phyloP scores from a whole-genome alignment of 2,329 filamentous ascomycete species.

The Lomentospora prolificans region DNA sequence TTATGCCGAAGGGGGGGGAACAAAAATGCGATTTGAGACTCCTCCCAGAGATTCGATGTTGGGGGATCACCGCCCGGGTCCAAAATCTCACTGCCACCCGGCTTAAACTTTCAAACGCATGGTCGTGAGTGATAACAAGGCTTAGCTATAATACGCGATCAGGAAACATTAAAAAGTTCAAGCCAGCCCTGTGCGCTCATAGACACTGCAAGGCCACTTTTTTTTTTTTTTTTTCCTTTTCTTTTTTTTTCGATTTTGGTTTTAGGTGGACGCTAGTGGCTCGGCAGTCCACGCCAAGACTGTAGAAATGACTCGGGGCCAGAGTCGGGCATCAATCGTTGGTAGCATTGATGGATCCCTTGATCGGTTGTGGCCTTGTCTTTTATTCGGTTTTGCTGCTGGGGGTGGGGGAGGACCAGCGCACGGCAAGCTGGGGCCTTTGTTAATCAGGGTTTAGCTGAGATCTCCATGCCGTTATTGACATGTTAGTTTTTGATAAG shows the following conservation, averaged over 20 bases:
- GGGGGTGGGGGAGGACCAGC: background rate
- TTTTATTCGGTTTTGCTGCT: background rate
- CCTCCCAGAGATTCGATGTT: background rate
- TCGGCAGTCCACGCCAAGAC: background rate
- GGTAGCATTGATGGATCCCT: background rate
- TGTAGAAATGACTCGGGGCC: background rate
- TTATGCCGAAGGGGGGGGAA: background rate
- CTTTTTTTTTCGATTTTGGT: too few species aligned
- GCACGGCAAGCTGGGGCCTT: background rate
- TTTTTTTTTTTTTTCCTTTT: too few species aligned
- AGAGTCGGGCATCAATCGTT: background rate
- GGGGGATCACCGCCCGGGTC: background rate
- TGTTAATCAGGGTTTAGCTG: background rate
- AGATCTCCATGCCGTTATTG: too few species aligned
- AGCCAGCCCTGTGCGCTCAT: background rate
- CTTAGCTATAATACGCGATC: background rate
- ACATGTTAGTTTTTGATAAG: background rate
- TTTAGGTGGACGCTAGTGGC: background rate
- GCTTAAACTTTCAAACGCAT: background rate
- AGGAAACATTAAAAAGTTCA: background rate
- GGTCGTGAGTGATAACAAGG: background rate
- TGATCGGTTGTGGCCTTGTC: background rate
- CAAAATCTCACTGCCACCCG: background rate
- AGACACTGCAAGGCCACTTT: background rate
- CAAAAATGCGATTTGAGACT: background rate